A percentile compares a stretch with the other conserved stretches of the same genome.
phyloP scores from a whole-genome alignment of 495 filamentous ascomycete species.

The Usnea hakonensis region DNA sequence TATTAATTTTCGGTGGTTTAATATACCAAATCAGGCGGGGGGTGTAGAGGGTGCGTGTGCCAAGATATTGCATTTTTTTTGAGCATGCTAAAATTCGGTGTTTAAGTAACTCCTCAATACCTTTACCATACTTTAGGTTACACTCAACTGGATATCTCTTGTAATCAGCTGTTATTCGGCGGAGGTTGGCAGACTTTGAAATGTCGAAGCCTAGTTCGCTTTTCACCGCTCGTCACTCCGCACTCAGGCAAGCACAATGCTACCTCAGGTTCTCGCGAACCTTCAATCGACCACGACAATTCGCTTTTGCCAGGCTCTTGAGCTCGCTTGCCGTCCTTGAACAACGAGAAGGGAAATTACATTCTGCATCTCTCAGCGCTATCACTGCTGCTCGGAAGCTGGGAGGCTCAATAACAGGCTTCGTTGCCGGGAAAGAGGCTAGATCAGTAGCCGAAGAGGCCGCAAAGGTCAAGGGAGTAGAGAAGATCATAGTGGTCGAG shows the following conservation, averaged over 20 bases:
- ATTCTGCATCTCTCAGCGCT: constrained; percentile 71
- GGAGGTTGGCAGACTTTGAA: no score
- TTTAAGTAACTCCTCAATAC: no score
- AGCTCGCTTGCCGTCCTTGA: constrained; percentile 89
- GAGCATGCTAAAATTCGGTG: no score
- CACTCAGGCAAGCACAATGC: constrained; percentile 43
- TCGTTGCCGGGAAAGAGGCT: constrained; percentile 76
- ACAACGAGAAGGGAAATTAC: constrained; percentile 84
- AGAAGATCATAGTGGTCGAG: constrained; percentile 83
- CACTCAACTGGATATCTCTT: no score
- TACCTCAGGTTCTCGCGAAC: constrained; percentile 31
- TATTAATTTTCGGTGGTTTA: no score
- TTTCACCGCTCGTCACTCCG: constrained; percentile 37
- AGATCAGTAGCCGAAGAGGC: constrained; percentile 78
- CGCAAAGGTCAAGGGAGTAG: constrained; percentile 79
- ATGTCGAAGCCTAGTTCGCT: no score
- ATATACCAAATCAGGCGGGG: no score
- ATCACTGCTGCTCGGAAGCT: constrained; percentile 82
- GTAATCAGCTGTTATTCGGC: no score
- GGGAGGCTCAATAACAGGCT: constrained; percentile 75
- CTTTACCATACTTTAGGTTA: no score
- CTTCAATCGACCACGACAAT: constrained; percentile 32
- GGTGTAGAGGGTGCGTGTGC: no score
- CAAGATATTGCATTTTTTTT: no score
- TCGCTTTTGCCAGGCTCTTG: constrained; percentile 60